Percentiles rank a stretch among this genome's conserved stretches.
phyloP scores from a whole-genome alignment of 306 rosid species.

The Glycine latifolia region DNA sequence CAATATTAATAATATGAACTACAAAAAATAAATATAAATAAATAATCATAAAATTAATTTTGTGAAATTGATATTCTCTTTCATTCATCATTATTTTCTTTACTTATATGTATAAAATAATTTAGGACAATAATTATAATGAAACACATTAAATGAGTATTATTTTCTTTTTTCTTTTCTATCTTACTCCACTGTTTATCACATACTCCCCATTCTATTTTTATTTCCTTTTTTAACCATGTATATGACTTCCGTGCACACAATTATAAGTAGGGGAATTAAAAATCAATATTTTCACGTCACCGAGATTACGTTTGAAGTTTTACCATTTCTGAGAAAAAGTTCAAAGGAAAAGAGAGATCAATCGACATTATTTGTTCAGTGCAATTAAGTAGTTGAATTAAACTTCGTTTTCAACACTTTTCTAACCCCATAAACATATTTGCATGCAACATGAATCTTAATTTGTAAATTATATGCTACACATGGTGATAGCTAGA shows the following conservation, averaged over 20 bases:
- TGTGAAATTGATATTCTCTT: no score
- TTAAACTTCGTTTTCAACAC: not conserved
- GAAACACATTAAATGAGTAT: no score
- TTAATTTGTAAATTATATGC: constrained; percentile 1
- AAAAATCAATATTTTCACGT: not conserved
- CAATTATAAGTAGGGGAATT: not conserved
- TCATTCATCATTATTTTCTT: no score
- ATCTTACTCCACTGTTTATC: no score
- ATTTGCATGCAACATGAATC: not conserved
- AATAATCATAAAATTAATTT: no score
- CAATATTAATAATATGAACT: no score
- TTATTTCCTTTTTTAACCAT: not conserved
- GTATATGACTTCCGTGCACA: not conserved
- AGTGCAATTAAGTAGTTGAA: not conserved
- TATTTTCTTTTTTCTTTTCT: no score
- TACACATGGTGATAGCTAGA: not conserved
- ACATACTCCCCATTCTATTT: no score
- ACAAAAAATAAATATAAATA: no score
- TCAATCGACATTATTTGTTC: not conserved
- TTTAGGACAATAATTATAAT: no score
- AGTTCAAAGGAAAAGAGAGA: not conserved
- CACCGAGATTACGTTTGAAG: not conserved
- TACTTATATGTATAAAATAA: no score
- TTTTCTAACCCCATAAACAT: not conserved
- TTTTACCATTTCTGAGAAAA: not conserved